Evolutionary conservation across 352 stramenopile genomes (phyloP).

Genomic region (Plasmopara viticola): DNA sequence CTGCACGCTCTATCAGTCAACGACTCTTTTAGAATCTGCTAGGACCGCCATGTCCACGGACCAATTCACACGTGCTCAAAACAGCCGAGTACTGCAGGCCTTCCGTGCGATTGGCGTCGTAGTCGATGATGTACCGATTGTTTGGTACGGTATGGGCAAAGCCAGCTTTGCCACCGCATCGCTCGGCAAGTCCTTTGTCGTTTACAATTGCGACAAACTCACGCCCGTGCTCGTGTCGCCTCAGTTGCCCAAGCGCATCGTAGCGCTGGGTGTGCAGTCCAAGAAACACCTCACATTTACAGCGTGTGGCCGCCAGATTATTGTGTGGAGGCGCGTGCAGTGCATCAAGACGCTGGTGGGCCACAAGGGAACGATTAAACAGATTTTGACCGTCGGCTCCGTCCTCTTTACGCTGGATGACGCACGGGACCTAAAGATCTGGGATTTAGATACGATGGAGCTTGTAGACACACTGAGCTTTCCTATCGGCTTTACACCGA

Average conservation of each 20-base stretch:
- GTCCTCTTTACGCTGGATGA: slow-evolving; percentile 73
- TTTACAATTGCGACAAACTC: slow-evolving; percentile 88
- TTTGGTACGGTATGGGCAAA: slow-evolving; percentile 82
- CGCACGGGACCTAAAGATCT: slow-evolving; percentile 42
- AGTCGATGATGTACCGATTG: slow-evolving; percentile 80
- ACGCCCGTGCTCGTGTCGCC: slow-evolving; percentile 78
- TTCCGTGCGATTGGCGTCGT: slow-evolving; percentile 90
- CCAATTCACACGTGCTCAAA: slow-evolving; percentile 47
- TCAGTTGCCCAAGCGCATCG: slow-evolving; percentile 74
- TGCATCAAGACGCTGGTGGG: slow-evolving; percentile 47
- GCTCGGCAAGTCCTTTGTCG: slow-evolving; percentile 87
- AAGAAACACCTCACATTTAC: slow-evolving; percentile 77
- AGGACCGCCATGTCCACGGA: slow-evolving; percentile 16
- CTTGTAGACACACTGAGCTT: slow-evolving; percentile 54
- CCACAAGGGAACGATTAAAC: slow-evolving; percentile 54
- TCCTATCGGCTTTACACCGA: slow-evolving; percentile 49
- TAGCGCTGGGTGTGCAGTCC: slow-evolving; percentile 48
- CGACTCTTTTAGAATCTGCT: no score
- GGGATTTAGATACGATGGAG: slow-evolving; percentile 62
- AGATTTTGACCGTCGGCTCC: slow-evolving; percentile 41
- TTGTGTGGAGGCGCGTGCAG: slow-evolving; percentile 66
- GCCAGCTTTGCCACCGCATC: slow-evolving; percentile 85
- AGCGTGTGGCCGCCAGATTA: slow-evolving; percentile 59
- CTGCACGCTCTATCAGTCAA: slow-evolving; percentile 12
- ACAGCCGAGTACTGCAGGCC: slow-evolving; percentile 74